Base-by-base conservation (phyloP, 192 early-diverging fungal genomes). In the Dissophora ornata region DNA sequence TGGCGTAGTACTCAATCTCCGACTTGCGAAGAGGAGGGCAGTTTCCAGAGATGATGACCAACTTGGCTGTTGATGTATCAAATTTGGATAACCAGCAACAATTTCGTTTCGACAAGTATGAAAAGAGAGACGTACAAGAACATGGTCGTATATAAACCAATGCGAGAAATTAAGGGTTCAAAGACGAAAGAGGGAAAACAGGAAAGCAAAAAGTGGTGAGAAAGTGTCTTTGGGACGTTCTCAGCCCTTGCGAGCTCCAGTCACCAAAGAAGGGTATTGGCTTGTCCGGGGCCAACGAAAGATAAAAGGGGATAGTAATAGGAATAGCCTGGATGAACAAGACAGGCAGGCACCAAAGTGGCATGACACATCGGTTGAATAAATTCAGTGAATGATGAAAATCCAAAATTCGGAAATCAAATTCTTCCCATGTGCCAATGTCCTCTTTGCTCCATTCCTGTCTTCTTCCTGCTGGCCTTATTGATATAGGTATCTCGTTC, bases 1-100 rank as follows among this genome's bases (percentile, higher is more conserved):
- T 99, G 84, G 98, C 98, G 90, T 99, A 99, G 95, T 99, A 99
- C 89, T 99, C 97, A 79, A 99, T 92, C 91, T 99, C 98, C 60
- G 94, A 95, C 92, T 98, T 99, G 87, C 98, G 91, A 83, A 99
- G 92, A 83, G 97, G 95, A 69, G 97, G 97, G 87, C 94, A 96
- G 96, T 99, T 99, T 80, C 94, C 96, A 79, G 98, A 93, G 84
- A 99, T 92, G 87, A 99, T 93, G 80, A 99, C 89, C 74, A 99
- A 91, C 94, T 99, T 99, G 89, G 95, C 94, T 90, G 81, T 57
- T 47, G 36, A 13, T 38, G 7, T 18, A 16, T 25, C 15, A 32
- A 21, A 54, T 9, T 38, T 13, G 7, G 13, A 38, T 38, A 38
- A 13, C 36, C 36, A 38, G 66, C 26, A 79, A 25, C 62, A 54